phyloP scores from a whole-genome alignment of 495 filamentous ascomycete species.

The Annulohypoxylon maeteangense region DNA sequence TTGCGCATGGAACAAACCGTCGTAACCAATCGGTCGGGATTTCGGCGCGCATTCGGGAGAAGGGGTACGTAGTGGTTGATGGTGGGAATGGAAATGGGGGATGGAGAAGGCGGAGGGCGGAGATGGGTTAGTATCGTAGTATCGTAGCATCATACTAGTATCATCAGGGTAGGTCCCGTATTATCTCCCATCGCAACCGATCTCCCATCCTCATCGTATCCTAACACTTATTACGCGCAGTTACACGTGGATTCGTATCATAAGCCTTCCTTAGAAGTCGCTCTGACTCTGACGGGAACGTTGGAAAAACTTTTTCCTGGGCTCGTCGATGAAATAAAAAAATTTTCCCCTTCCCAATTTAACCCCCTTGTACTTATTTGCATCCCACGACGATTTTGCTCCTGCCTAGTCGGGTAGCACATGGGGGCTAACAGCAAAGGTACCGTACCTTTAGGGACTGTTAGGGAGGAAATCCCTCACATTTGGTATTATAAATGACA shows the following conservation, averaged over 20 bases:
- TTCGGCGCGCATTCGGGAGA: slow-evolving; percentile 31
- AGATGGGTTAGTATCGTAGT: background rate
- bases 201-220: background rate
- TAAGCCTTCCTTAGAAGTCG: background rate
- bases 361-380: slow-evolving; percentile 25
- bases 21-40: slow-evolving; percentile 40
- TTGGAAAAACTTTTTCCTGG: slow-evolving; percentile 17
- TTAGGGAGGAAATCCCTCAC: slow-evolving; percentile 29
- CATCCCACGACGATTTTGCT: slow-evolving; percentile 26
- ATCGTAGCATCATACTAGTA: background rate
- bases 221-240: slow-evolving; percentile 37
- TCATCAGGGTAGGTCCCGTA: background rate
- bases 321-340: slow-evolving; percentile 12
- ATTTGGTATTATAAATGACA: background rate
- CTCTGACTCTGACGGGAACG: slow-evolving; percentile 13
- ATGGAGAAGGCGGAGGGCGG: background rate
- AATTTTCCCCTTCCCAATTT: slow-evolving; percentile 19
- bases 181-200: slow-evolving; percentile 20
- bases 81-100: background rate
- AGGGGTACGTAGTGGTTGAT: background rate
- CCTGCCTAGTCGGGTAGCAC: slow-evolving; percentile 36
- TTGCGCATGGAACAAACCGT: slow-evolving; percentile 32
- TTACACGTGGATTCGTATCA: slow-evolving; percentile 39
- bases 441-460: background rate
- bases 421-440: slow-evolving; percentile 11